Base-by-base conservation (phyloP, 73 alveolate genomes). In the Uronychia setigera region DNA sequence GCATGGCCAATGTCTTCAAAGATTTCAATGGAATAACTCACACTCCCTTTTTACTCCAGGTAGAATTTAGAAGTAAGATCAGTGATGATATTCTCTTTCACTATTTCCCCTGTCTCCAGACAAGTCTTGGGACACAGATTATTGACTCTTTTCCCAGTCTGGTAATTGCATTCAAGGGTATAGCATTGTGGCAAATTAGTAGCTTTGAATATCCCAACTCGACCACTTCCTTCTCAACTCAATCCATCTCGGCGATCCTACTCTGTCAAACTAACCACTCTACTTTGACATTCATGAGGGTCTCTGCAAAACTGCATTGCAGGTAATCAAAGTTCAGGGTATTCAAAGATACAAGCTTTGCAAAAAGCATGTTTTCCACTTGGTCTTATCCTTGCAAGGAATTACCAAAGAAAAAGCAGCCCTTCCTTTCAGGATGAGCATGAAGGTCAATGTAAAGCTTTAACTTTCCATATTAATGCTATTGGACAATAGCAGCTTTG, bases 181-280 rank as follows among this genome's bases (percentile, higher is more conserved):
- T 93, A 93, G 32, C 94, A 87, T 87, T 91, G 95, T 27, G 82
- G 78, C 33, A 86, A 60, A 33, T 88, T 88, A 0, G 93, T 85
- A 67, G 60, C 82, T 81, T 93, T 89, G 57, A 83, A 93, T 58
- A 91, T 80, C 46, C 87, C 93, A 1, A 93, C 98, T 78, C 98
- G 77, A 1, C 95, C 92, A 25, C 93, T 87, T n/a, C 96, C 96
- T 83, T 90, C 96, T 76, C 91, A 86, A 14, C 87, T 80, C 9
- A 78, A 60, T 35, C 88, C 88, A 28, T 91, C 93, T n/a, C n/a
- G n/a, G n/a, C n/a, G n/a, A n/a, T n/a, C n/a, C n/a, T n/a, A n/a
- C 97, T 94, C 29, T 98, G 91, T 14, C 93, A 84, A 32, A 98
- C 98, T 59, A 92, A 93, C 74, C 96, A 92, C 82, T 88, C 80